A percentile compares a stretch with the other conserved stretches of the same genome.
Conservation (phyloP, 2,329 filamentous ascomycete genomes). For the Graphilbum ipis-grandicollis region DNA sequence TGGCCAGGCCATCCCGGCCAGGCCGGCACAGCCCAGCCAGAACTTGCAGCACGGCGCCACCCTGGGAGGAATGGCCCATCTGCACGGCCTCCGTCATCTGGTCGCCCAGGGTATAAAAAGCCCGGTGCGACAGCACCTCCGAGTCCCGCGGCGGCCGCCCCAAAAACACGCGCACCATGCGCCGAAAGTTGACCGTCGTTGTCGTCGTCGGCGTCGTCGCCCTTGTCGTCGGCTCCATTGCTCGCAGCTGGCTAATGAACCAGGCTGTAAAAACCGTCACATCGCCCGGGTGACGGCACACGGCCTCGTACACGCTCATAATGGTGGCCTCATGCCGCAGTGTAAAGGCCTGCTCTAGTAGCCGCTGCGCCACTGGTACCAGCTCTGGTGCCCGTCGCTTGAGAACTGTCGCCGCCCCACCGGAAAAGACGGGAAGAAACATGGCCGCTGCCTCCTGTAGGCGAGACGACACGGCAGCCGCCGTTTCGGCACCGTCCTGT, state of each 20-base stretch:
- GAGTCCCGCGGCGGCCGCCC: slow-evolving; percentile 12
- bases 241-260: slow-evolving; percentile 15
- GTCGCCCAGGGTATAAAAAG: slow-evolving; percentile 14
- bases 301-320: slow-evolving; percentile 16
- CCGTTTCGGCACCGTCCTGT: background rate
- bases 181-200: slow-evolving; percentile 10
- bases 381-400: no score
- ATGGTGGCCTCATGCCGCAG: slow-evolving; percentile 8
- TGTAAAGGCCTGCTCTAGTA: slow-evolving; percentile 15
- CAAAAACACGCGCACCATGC: slow-evolving; percentile 17
- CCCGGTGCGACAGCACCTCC: slow-evolving; percentile 3
- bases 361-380: slow-evolving; percentile 10
- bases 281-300: slow-evolving; percentile 10
- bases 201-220: no score
- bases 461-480: background rate
- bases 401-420: no score
- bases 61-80: slow-evolving; percentile 12
- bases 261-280: slow-evolving; percentile 13
- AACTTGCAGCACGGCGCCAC: slow-evolving; percentile 13
- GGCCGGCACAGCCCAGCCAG: slow-evolving; percentile 6
- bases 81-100: slow-evolving; percentile 17
- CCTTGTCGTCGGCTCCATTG: no score
- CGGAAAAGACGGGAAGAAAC: background rate
- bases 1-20: slow-evolving; percentile 1
- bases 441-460: background rate